These are phyloP conservation scores for Podospora tetraspora DNA, from an alignment of 495 filamentous ascomycete species.

Conservation along the genomic window DNA sequence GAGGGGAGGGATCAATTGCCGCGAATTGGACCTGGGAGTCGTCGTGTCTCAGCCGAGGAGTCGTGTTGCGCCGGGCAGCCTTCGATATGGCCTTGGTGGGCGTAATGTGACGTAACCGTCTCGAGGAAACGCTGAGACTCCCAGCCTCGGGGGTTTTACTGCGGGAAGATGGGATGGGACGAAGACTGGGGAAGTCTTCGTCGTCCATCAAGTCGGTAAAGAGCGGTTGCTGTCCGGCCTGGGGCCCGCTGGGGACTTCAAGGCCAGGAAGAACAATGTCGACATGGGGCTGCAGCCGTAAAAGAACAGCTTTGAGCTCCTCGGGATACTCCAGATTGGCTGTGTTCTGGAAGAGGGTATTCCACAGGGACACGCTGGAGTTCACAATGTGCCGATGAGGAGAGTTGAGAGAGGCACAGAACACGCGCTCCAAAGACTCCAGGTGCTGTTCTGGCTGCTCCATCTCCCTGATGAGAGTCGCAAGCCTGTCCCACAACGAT, in stretches of 20 bases:
- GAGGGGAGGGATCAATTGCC: conserved; percentile 55
- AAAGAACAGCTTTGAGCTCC: conserved; percentile 35
- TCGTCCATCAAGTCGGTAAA: conserved; percentile 54
- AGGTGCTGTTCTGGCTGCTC: conserved; percentile 34
- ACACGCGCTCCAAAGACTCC: conserved; percentile 34
- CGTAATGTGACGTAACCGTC: conserved; percentile 26
- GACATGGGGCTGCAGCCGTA: conserved; percentile 35
- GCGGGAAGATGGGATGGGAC: conserved; percentile 22
- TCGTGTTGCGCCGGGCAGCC: conserved; percentile 18
- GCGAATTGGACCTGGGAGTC: conserved; percentile 76
- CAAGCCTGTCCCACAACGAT: conserved; percentile 39
- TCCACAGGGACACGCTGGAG: conserved; percentile 39
- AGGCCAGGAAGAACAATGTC: conserved; percentile 40
- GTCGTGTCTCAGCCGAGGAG: conserved; percentile 57
- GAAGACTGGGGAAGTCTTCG: conserved; percentile 21
- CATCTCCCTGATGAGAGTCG: conserved; percentile 24
- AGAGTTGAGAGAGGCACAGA: conserved; percentile 46
- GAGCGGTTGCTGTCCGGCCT: conserved; percentile 24
- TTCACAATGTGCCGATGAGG: conserved; percentile 42
- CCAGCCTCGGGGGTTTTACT: conserved; percentile 26
- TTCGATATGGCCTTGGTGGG: conserved; percentile 20
- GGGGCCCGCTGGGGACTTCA: conserved; percentile 28
- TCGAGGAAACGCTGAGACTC: conserved; percentile 21
- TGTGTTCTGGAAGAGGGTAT: conserved; percentile 34
- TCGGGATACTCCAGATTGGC: conserved; percentile 39